Base-by-base conservation (phyloP, 768 basidiomycete species). In the Leccinum subgranulosum region DNA sequence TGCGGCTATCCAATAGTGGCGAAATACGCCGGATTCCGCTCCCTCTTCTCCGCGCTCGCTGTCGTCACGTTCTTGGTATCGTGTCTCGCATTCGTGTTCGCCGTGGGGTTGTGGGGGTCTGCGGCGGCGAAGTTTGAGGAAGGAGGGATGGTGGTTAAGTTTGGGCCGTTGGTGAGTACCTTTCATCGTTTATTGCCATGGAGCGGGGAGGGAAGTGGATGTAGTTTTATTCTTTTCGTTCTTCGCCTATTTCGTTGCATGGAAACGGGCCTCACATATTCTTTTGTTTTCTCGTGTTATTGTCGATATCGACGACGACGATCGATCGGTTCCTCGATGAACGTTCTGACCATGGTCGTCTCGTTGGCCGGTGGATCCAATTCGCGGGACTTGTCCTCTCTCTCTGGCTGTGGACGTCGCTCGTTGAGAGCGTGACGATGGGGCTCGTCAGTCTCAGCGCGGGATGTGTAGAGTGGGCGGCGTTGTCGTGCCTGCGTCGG, bases 261-360 rank as follows among this genome's bases (percentile, higher is more conserved):
- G 25, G 27, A 7, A 48, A 9, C 47, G 25, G 9, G 27, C 10
- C 47, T 48, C 47, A 21, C 47, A 9, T 21, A 15, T 23, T 12
- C 45, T 25, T 47, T 3, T 14, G 6, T 4, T 9, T 25, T 43
- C 19, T 43, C 39, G 15, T 41, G 8, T 41, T n/a, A 17, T 4
- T 10, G n/a, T 41, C 39, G 39, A 9, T 4, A 17, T 41, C 17
- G 39, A n/a, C 39, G 39, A n/a, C 39, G 14, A 15, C 6, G 3
- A 25, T 23, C n/a, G n/a, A 41, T 14, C 9, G 9, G 71, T 63
- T 90, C 87, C 50, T 88, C 83, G 60, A 88, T 83, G 9, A 86
- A 84, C 71, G 14, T 34, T 34, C 33, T 14, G 33, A 34, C 33
- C 7, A 34, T 15, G 33, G 71, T 69, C 51, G 67, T 68, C 9